Percentiles rank a stretch among this genome's conserved stretches.
Conservation (phyloP, 2,329 filamentous ascomycete genomes). For the Aspergillus costaricaensis region DNA sequence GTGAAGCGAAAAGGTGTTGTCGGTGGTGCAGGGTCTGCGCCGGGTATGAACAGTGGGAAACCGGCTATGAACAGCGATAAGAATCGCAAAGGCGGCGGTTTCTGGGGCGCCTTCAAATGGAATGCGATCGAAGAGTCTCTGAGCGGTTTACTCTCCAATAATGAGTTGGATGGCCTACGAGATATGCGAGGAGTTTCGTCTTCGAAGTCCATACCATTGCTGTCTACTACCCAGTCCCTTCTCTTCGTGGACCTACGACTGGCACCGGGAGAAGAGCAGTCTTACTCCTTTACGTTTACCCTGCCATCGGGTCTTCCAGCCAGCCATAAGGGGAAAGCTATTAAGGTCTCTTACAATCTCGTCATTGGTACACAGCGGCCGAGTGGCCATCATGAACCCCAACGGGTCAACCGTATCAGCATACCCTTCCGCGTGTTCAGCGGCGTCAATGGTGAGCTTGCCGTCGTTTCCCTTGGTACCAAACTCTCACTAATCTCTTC, state of each 20-base stretch:
- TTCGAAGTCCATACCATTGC: conserved; percentile 80
- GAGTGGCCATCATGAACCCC: conserved; percentile 74
- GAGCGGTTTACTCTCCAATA: conserved; percentile 80
- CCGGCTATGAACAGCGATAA: conserved; percentile 29
- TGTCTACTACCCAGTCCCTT: conserved; percentile 95
- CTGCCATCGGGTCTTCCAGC: conserved; percentile 88
- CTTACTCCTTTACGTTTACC: conserved; percentile 82
- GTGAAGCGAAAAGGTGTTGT: conserved; percentile 93
- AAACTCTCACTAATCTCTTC: conserved; percentile 22
- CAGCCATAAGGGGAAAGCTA: conserved; percentile 84
- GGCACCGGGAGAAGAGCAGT: conserved; percentile 82
- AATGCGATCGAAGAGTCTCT: conserved; percentile 83
- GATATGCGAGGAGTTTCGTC: conserved; percentile 90
- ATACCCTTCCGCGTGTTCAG: conserved; percentile 91
- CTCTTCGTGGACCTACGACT: conserved; percentile 91
- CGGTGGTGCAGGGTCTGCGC: conserved; percentile 77
- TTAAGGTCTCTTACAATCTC: conserved; percentile 90
- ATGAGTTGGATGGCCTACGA: conserved; percentile 88
- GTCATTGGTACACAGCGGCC: conserved; percentile 89
- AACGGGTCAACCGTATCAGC: conserved; percentile 82
- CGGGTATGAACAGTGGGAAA: conserved; percentile 67
- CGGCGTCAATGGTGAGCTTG: conserved; percentile 72
- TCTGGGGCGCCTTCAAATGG: conserved; percentile 86
- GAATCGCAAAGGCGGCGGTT: conserved; percentile 68
- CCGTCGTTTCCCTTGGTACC: neutral